Evolutionary conservation across 805 yeast genomes (phyloP).

Genomic region (Suhomyces sp.): DNA sequence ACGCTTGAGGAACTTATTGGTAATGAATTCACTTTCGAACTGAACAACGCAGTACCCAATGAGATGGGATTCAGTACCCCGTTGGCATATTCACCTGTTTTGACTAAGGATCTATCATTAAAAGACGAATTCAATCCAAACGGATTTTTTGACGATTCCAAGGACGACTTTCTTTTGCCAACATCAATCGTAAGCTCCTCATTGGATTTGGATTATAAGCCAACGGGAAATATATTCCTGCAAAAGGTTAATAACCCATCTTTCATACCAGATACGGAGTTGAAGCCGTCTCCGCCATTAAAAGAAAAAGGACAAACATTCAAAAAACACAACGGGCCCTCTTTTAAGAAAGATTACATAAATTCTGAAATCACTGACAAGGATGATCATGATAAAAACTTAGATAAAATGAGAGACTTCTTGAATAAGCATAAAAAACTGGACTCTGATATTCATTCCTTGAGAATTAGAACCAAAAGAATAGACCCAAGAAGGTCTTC

Average conservation of each 20-base stretch:
- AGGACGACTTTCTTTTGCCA: too few relatives aligned
- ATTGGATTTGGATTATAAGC: too few relatives aligned
- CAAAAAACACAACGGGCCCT: too few relatives aligned
- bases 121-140: conserved; percentile 5
- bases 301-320: background rate
- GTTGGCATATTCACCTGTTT: background rate
- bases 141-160: background rate
- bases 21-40: background rate
- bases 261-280: conserved; percentile 14
- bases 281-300: conserved; percentile 2
- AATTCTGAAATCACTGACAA: too few relatives aligned
- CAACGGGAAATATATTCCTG: conserved; percentile 16
- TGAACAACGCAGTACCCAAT: too few relatives aligned
- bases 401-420: conserved; percentile 2
- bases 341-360: too few relatives aligned
- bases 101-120: conserved; percentile 3
- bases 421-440: conserved; percentile 1
- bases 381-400: background rate
- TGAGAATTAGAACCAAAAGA: too few relatives aligned
- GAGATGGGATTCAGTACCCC: background rate
- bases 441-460: too few relatives aligned
- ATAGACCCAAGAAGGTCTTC: too few relatives aligned
- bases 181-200: too few relatives aligned
- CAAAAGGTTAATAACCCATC: conserved; percentile 16
- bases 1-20: conserved; percentile 1